phyloP scores from a whole-genome alignment of 2,329 filamentous ascomycete species.

The Colletotrichum acutatum region DNA sequence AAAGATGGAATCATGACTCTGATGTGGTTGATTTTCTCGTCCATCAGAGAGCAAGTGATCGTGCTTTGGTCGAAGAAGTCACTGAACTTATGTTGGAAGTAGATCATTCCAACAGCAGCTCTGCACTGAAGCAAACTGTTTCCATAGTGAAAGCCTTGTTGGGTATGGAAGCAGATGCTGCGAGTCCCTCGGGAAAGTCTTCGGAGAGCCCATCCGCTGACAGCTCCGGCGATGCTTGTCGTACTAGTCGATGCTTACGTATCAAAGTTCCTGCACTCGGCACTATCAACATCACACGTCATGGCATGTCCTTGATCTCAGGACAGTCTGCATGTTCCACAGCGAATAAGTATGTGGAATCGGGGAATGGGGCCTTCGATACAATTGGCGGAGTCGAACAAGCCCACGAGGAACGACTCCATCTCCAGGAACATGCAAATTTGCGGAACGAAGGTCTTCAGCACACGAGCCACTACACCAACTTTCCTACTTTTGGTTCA shows the following conservation, averaged over 20 bases:
- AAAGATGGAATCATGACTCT: constrained; percentile 15
- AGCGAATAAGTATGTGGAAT: neutral
- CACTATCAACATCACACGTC: neutral
- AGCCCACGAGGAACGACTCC: neutral
- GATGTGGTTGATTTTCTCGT: constrained; percentile 44
- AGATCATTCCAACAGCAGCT: constrained; percentile 41
- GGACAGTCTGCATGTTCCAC: neutral
- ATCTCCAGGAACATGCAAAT: too few relatives aligned
- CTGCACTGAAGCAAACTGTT: constrained; percentile 41
- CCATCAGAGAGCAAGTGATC: constrained; percentile 51
- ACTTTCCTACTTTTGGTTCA: neutral
- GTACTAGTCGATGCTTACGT: neutral
- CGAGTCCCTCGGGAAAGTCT: too few relatives aligned
- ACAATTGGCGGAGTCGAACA: neutral
- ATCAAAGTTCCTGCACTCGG: neutral
- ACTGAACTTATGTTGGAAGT: constrained; percentile 47
- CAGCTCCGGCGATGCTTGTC: neutral
- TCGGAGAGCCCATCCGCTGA: neutral
- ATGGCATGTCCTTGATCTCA: neutral
- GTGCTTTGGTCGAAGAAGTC: constrained; percentile 49
- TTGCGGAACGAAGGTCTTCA: neutral
- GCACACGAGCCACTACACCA: too few relatives aligned
- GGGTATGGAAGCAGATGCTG: constrained; percentile 6
- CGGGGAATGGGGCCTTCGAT: neutral
- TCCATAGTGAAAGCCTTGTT: constrained; percentile 42